Evolutionary conservation across 2,329 filamentous ascomycete genomes (phyloP), one percentile per base, ranked within the genome.

Genomic region (Apiospora koreana): DNA sequence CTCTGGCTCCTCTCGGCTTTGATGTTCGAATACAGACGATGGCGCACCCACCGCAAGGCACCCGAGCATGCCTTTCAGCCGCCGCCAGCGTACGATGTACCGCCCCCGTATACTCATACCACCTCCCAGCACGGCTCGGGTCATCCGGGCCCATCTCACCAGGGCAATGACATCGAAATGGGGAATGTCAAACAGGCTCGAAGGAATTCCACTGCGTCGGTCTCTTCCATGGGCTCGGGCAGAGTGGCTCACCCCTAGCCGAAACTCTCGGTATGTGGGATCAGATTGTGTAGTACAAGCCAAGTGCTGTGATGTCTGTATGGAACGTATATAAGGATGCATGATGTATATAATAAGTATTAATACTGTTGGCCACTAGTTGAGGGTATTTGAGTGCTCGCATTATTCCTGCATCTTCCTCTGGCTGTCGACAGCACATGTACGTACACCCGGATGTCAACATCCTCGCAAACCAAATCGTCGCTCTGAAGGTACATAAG

Each of bases 1-100:
- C 43, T 82, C 1, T 85, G 83, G 84, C 67, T 83, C 28, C 48
- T 76, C 0, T 68, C 78, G 1, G 80, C 81, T 0, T 28, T 82
- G 0, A 43, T 75, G 14, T 75, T 76, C 14, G 82, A 83, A 75
- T 42, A 75, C 3, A 75, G 75, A 25, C 75, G 79, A n/a, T 54
- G 73, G 23, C 70, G 72, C 8, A 69, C 67, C 54, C 31, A 48
- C 42, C 16, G 45, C n/a, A 31, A 72, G 14, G 31, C 54, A 2
- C 31, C 31, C 18, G 54, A 23, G 31, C 54, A 62, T 3, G 31
- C 31, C 18, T 54, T 25, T 31, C 28, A 46, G 45, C 66, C 66
- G 21, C 66, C 66, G 21, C 65, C 65, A 1, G 65, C 12, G 8
- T 67, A 46, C 42, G 45, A 46, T 3, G 65, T 45, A 8, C 65